Percentiles rank a stretch among this genome's conserved stretches.
These are phyloP conservation scores for Dendrobium huoshanense DNA, from an alignment of 106 monocot species.

Conservation along the genomic window DNA sequence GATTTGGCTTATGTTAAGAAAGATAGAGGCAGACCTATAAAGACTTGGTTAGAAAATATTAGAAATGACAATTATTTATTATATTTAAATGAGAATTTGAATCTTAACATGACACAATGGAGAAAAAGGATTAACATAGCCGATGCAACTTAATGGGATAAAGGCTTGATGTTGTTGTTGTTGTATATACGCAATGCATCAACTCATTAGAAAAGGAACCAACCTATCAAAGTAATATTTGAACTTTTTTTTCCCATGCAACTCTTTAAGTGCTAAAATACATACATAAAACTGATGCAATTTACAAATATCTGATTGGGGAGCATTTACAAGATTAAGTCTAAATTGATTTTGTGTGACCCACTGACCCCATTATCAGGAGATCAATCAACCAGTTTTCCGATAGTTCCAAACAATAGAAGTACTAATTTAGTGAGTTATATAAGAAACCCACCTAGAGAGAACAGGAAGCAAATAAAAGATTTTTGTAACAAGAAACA, in stretches of 20 bases:
- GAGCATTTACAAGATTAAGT: neutral
- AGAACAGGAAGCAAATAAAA: neutral
- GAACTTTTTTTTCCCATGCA: neutral
- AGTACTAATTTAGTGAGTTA: neutral
- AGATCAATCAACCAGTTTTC: neutral
- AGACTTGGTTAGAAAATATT: too few relatives aligned
- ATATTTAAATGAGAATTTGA: too few relatives aligned
- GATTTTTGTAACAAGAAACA: neutral
- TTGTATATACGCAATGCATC: neutral
- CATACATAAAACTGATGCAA: neutral
- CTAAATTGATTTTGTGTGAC: neutral
- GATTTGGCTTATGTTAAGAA: too few relatives aligned
- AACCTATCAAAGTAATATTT: neutral
- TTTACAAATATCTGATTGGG: neutral
- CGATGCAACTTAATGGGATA: too few relatives aligned
- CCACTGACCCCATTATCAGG: neutral
- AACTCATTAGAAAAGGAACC: neutral
- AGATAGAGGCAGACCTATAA: too few relatives aligned
- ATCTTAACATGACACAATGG: too few relatives aligned
- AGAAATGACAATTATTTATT: too few relatives aligned
- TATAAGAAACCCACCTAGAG: neutral
- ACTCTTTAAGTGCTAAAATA: neutral
- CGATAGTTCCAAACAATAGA: neutral
- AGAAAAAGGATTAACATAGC: too few relatives aligned
- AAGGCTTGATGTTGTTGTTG: too few relatives aligned